These are phyloP conservation scores for Cytospora schulzeri DNA, from an alignment of 2,329 filamentous ascomycete genomes.

Conservation along the genomic window DNA sequence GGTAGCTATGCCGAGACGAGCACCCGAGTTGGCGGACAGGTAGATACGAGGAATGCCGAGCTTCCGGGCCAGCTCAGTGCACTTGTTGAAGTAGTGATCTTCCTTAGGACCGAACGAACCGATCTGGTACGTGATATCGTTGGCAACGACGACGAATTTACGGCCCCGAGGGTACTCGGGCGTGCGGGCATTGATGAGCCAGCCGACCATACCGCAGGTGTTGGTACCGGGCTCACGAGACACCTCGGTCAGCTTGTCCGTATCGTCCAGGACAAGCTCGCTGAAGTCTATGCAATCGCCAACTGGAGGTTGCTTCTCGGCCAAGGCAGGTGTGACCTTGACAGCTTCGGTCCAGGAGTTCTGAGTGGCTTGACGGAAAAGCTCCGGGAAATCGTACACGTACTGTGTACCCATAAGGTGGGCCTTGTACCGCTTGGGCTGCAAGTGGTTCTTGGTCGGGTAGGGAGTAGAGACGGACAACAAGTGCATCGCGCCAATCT, in stretches of 20 bases:
- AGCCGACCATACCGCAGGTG: slow-evolving; percentile 96
- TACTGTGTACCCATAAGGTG: slow-evolving; percentile 99
- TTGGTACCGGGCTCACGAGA: slow-evolving; percentile 95
- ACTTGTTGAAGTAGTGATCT: slow-evolving; percentile 99
- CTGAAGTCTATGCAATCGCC: slow-evolving; percentile 93
- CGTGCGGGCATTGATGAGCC: slow-evolving; percentile 91
- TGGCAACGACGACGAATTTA: slow-evolving; percentile 94
- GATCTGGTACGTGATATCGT: slow-evolving; percentile 99
- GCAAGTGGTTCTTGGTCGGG: slow-evolving; percentile 96
- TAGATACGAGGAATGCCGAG: slow-evolving; percentile 96
- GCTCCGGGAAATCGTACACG: slow-evolving; percentile 98
- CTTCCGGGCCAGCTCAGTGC: slow-evolving; percentile 91
- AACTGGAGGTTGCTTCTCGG: slow-evolving; percentile 77
- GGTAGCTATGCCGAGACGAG: slow-evolving; percentile 92
- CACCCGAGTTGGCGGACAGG: slow-evolving; percentile 97
- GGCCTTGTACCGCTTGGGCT: slow-evolving; percentile 99
- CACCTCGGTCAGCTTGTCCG: slow-evolving; percentile 88
- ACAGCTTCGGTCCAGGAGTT: slow-evolving; percentile 85
- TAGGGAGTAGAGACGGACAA: slow-evolving; percentile 90
- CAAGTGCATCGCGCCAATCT: slow-evolving; percentile 94
- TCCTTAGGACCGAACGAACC: slow-evolving; percentile 96
- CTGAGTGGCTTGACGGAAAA: slow-evolving; percentile 97
- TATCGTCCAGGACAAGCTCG: slow-evolving; percentile 93
- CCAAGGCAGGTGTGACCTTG: slow-evolving; percentile 71
- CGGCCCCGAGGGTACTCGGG: slow-evolving; percentile 93